Conservation (phyloP, 345 rosid species). For the Moricandia moricandioides region DNA sequence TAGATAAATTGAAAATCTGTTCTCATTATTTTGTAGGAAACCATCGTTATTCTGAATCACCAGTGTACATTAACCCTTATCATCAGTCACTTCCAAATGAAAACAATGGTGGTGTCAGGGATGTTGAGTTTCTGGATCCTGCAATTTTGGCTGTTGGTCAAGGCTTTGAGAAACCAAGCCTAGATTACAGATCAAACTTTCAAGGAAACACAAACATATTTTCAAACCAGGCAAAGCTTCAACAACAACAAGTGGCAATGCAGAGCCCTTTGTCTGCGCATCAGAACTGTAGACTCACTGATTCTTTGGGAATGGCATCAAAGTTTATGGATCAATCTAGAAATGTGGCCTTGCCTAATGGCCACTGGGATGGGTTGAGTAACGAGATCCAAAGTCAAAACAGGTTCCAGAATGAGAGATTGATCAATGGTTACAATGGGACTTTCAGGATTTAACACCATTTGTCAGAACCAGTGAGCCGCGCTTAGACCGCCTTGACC, state of each 20-base stretch:
- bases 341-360: constrained; percentile 47
- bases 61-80: constrained; percentile 52
- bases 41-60: constrained; percentile 44
- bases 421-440: constrained; percentile 65
- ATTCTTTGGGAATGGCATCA: constrained; percentile 57
- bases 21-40: constrained; percentile 45
- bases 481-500: constrained; percentile 1
- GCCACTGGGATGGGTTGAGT: constrained; percentile 76
- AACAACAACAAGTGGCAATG: constrained; percentile 51
- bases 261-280: constrained; percentile 58
- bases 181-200: constrained; percentile 57
- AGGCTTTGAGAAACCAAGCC: constrained; percentile 51
- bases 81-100: constrained; percentile 46
- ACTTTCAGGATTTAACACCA: constrained; percentile 60
- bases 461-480: constrained; percentile 9
- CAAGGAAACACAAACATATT: constrained; percentile 50
- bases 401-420: constrained; percentile 60
- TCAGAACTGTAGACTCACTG: constrained; percentile 54
- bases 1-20: not conserved
- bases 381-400: constrained; percentile 63
- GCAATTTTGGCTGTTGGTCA: constrained; percentile 94
- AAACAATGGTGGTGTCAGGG: constrained; percentile 46
- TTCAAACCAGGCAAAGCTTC: constrained; percentile 61
- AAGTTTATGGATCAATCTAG: constrained; percentile 59
- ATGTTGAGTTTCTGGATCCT: constrained; percentile 84